Base-by-base conservation (phyloP, 2,329 filamentous ascomycete species). In the Xylaria sp. region DNA sequence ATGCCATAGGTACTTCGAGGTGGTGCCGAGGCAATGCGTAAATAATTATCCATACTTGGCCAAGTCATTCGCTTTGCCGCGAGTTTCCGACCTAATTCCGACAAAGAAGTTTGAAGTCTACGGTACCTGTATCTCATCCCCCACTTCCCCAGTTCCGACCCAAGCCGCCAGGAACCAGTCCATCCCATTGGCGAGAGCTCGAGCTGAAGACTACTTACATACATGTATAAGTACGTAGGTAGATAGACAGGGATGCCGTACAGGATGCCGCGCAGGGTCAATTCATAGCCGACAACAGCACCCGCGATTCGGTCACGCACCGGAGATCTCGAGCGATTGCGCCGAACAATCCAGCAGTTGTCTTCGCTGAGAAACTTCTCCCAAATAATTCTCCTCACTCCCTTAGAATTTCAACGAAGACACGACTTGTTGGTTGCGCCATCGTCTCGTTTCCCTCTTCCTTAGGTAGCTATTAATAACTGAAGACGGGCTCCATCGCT, bases 211-310 rank as follows among this genome's bases (percentile, higher is more conserved):
- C 38, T 42, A n/a, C n/a, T n/a, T n/a, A n/a, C n/a, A n/a, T n/a
- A n/a, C n/a, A n/a, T n/a, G n/a, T n/a, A n/a, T n/a, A n/a, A n/a
- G n/a, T n/a, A n/a, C n/a, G n/a, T n/a, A n/a, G n/a, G n/a, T n/a
- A n/a, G n/a, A n/a, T n/a, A 22, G 47, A 55, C 66, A 65, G 42
- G 66, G 66, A 56, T 62, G 22, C 15, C 25, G n/a, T 6, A 2
- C 49, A 33, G 62, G 62, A 49, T 58, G 13, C 15, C 13, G 10
- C 3, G n/a, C 51, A 70, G 66, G 68, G 66, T 69, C 69, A 70
- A 71, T 70, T 65, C 67, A 70, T 74, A 74, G 72, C 73, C 74
- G 73, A 75, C 62, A 60, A 66, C 55, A 70, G 65, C 66, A 71
- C 56, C 74, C 72, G 72, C 61, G 70, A 63, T 53, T 61, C 62